A percentile compares a stretch with the other conserved stretches of the same genome.
Evolutionary conservation across 1,284 basidiomycete species (phyloP).

Genomic region (Trametes polyzona): DNA sequence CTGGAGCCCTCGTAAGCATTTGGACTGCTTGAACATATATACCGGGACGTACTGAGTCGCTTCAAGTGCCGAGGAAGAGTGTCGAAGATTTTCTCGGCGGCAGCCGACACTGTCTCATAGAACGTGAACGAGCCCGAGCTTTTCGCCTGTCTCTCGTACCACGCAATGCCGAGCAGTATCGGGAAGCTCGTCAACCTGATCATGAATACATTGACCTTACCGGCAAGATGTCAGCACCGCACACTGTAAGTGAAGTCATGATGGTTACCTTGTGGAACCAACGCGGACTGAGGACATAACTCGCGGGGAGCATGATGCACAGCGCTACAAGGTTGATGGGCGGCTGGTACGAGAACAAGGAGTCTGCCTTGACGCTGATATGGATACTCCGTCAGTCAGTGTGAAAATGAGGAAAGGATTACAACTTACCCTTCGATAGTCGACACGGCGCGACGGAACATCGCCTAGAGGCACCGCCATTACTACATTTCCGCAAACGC

Average conservation of each 20-base stretch:
- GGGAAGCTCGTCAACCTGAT: slow-evolving; percentile 82
- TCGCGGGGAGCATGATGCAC: slow-evolving; percentile 81
- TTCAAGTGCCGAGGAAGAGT: slow-evolving; percentile 72
- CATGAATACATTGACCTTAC: background rate
- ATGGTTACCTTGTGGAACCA: slow-evolving; percentile 92
- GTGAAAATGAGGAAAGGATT: background rate
- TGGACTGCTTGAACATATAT: too few species aligned
- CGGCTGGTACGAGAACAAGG: slow-evolving; percentile 91
- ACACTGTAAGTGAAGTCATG: too few species aligned
- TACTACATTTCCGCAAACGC: background rate
- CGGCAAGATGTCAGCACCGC: too few species aligned
- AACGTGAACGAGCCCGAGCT: slow-evolving; percentile 63
- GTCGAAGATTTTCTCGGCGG: slow-evolving; percentile 72
- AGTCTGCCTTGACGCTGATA: slow-evolving; percentile 83
- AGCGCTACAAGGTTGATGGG: slow-evolving; percentile 87
- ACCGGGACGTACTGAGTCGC: slow-evolving; percentile 66
- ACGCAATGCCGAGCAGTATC: slow-evolving; percentile 78
- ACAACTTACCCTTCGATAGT: slow-evolving; percentile 81
- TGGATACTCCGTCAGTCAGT: slow-evolving; percentile 33
- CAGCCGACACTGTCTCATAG: slow-evolving; percentile 70
- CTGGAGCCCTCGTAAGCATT: too few species aligned
- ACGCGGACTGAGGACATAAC: slow-evolving; percentile 73
- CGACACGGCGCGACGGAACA: slow-evolving; percentile 90
- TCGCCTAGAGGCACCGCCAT: slow-evolving; percentile 55
- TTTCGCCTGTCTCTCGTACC: slow-evolving; percentile 84